Evolutionary conservation across 257 asterid species (phyloP).

Genomic region (Solanum acaule): DNA sequence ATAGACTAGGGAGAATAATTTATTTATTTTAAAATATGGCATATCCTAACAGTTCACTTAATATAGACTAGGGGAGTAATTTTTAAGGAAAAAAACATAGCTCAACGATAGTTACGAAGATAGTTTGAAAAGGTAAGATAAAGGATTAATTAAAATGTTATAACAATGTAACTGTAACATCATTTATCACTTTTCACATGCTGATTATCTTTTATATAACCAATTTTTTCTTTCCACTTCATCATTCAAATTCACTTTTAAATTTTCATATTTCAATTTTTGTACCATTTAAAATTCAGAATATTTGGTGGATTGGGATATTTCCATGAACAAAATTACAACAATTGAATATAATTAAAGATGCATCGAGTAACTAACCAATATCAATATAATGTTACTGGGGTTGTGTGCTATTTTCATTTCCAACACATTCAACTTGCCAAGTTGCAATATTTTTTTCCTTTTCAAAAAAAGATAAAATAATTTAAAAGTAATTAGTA

Average conservation of each 20-base stretch:
- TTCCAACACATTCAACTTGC: background rate
- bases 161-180: background rate
- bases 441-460: background rate
- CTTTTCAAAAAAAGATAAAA: background rate
- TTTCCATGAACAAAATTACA: background rate
- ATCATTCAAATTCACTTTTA: background rate
- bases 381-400: background rate
- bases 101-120: background rate
- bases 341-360: background rate
- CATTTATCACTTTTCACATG: background rate
- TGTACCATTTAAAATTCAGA: background rate
- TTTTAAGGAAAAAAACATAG: background rate
- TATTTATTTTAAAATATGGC: no score
- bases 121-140: background rate
- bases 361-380: background rate
- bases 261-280: background rate
- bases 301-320: background rate
- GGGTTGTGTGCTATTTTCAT: background rate
- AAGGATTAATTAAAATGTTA: background rate
- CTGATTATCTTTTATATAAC: background rate
- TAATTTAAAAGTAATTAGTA: background rate
- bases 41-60: no score
- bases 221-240: background rate
- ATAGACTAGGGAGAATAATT: no score
- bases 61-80: no score